These are phyloP conservation scores for Geotrichum citri-aurantii DNA, from an alignment of 1,139 yeast species.

Conservation along the genomic window DNA sequence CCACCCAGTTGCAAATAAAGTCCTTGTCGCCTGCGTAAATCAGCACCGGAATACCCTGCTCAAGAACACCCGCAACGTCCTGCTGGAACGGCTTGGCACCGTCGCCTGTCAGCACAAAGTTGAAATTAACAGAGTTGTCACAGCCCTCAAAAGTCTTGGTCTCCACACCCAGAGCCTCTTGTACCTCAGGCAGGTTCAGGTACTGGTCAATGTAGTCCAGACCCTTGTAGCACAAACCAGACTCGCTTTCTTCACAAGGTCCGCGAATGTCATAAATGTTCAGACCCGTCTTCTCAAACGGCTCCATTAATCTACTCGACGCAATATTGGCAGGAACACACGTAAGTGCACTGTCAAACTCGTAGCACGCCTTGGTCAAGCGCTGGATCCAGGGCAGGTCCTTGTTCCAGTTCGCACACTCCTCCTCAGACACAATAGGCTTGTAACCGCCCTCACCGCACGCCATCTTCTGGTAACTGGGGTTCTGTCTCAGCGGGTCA, in stretches of 20 bases:
- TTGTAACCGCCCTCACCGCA: slow-evolving; percentile 92
- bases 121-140: slow-evolving; percentile 39
- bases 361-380: slow-evolving; percentile 76
- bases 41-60: slow-evolving; percentile 41
- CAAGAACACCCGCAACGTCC: slow-evolving; percentile 53
- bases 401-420: slow-evolving; percentile 70
- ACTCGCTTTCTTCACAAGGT: slow-evolving; percentile 64
- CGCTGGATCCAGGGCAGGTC: slow-evolving; percentile 75
- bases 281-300: slow-evolving; percentile 84
- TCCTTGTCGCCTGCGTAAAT: slow-evolving; percentile 19
- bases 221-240: slow-evolving; percentile 66
- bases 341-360: slow-evolving; percentile 69
- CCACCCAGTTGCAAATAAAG: slow-evolving; percentile 86
- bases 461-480: slow-evolving; percentile 93
- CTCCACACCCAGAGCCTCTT: slow-evolving; percentile 86
- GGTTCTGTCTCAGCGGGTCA: slow-evolving; percentile 84
- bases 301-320: slow-evolving; percentile 84
- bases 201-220: slow-evolving; percentile 61
- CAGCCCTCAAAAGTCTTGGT: slow-evolving; percentile 79
- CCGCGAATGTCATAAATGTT: slow-evolving; percentile 91
- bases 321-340: slow-evolving; percentile 92
- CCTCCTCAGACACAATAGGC: slow-evolving; percentile 69
- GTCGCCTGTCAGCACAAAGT: slow-evolving; percentile 71
- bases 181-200: slow-evolving; percentile 63
- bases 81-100: slow-evolving; percentile 58